Conservation (phyloP, 805 yeast genomes). For the Wickerhamomyces sydowiorum region DNA sequence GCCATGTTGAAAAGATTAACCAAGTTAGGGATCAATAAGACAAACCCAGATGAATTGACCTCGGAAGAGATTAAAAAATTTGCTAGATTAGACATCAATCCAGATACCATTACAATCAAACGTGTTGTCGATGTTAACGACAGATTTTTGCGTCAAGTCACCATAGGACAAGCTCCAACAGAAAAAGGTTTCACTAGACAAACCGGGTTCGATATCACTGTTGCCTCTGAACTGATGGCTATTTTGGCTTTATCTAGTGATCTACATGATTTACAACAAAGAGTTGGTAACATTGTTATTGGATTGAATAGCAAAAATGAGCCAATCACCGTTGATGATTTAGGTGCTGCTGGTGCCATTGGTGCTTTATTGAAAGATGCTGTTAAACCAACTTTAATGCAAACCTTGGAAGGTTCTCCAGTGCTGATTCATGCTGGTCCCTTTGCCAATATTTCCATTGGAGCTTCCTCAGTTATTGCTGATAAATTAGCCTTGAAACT, state of each 20-base stretch:
- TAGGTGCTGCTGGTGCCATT: conserved; percentile 83
- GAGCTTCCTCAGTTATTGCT: conserved; percentile 79
- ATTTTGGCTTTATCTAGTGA: conserved; percentile 70
- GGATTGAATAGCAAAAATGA: conserved; percentile 64
- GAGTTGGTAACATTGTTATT: conserved; percentile 73
- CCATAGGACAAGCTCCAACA: conserved; percentile 77
- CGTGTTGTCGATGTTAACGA: conserved; percentile 84
- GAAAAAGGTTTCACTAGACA: conserved; percentile 68
- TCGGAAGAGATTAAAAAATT: conserved; percentile 59
- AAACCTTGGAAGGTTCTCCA: conserved; percentile 84
- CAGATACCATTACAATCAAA: conserved; percentile 75
- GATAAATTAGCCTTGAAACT: conserved; percentile 77
- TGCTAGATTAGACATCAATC: conserved; percentile 71
- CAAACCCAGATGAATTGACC: conserved; percentile 68
- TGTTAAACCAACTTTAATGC: conserved; percentile 81
- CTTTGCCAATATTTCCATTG: conserved; percentile 81
- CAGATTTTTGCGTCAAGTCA: conserved; percentile 71
- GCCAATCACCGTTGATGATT: conserved; percentile 77
- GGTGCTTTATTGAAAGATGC: conserved; percentile 80
- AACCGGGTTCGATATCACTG: conserved; percentile 81
- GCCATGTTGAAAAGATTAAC: conserved; percentile 63
- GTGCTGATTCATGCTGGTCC: conserved; percentile 88
- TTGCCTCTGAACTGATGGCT: conserved; percentile 85
- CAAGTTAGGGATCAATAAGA: conserved; percentile 64
- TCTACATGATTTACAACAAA: conserved; percentile 62